Percentiles rank a stretch among this genome's conserved stretches.
Conservation (phyloP, 2,329 filamentous ascomycete species). For the Erysiphe pulchra region DNA sequence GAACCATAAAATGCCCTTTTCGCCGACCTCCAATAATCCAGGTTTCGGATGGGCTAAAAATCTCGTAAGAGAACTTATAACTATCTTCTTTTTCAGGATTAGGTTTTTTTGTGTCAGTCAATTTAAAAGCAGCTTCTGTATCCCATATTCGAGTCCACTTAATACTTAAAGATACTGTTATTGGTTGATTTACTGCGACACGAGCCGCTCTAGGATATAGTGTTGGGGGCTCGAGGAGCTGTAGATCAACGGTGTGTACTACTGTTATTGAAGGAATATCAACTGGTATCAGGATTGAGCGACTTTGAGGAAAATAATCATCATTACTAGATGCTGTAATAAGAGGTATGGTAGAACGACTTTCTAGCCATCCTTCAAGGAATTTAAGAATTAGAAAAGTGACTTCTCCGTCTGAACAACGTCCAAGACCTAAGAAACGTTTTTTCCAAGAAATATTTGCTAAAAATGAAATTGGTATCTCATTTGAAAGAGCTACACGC, state of each 20-base stretch:
- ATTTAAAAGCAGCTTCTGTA: constrained; percentile 14
- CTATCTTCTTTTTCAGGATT: constrained; percentile 1
- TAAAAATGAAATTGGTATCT: constrained; percentile 24
- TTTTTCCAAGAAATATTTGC: constrained; percentile 21
- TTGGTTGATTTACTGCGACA: constrained; percentile 29
- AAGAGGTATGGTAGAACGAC: constrained; percentile 7
- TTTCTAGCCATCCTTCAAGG: constrained; percentile 9
- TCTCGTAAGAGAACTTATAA: constrained; percentile 56
- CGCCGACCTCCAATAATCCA: constrained; percentile 73
- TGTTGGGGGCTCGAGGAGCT: constrained; percentile 18
- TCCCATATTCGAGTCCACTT: constrained; percentile 39
- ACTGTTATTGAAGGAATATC: constrained; percentile 66
- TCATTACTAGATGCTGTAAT: constrained; percentile 6
- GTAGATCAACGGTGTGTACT: constrained; percentile 53
- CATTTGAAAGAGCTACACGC: constrained; percentile 25
- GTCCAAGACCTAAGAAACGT: constrained; percentile 24
- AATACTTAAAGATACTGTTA: constrained; percentile 34
- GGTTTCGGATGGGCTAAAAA: constrained; percentile 43
- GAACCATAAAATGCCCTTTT: constrained; percentile 50
- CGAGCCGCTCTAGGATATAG: not conserved
- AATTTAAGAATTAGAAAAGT: constrained; percentile 6
- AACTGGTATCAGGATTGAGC: constrained; percentile 64
- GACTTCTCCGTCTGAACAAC: constrained; percentile 8
- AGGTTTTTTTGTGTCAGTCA: constrained; percentile 4
- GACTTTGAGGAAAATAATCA: constrained; percentile 17